These are phyloP conservation scores for Eucalyptus victrix DNA, from an alignment of 345 rosid species.

Conservation along the genomic window DNA sequence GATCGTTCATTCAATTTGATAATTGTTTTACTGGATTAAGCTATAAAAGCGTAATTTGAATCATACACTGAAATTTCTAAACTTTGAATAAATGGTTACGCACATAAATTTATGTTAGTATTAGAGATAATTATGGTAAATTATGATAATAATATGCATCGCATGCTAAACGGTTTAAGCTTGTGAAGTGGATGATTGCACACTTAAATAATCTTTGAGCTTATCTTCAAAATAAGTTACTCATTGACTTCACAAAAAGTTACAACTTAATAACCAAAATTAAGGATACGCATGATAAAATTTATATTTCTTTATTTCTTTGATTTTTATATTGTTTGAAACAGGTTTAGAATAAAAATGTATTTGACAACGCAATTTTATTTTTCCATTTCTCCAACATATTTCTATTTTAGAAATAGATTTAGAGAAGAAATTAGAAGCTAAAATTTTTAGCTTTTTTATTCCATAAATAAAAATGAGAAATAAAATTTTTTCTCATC, in stretches of 20 bases:
- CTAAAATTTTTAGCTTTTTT: no score
- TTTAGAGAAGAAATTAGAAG: no score
- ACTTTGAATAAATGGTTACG: neutral
- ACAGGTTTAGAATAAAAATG: no score
- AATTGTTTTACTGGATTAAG: neutral
- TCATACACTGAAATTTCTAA: neutral
- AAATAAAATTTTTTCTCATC: no score
- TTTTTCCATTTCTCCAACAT: no score
- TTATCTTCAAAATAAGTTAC: neutral
- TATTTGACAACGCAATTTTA: accelerated
- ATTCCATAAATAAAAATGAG: no score
- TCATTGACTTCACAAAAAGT: neutral
- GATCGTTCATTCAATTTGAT: neutral
- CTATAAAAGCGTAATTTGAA: neutral
- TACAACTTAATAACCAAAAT: neutral
- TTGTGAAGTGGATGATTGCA: neutral
- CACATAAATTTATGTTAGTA: neutral
- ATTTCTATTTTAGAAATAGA: no score
- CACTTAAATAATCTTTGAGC: neutral
- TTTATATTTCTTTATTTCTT: no score
- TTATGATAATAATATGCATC: neutral
- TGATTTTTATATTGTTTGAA: no score
- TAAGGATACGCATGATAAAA: accelerated
- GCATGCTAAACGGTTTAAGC: neutral
- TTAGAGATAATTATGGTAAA: neutral